phyloP scores from a whole-genome alignment of 177 flowering plant species.

The Telopea speciosissima region DNA sequence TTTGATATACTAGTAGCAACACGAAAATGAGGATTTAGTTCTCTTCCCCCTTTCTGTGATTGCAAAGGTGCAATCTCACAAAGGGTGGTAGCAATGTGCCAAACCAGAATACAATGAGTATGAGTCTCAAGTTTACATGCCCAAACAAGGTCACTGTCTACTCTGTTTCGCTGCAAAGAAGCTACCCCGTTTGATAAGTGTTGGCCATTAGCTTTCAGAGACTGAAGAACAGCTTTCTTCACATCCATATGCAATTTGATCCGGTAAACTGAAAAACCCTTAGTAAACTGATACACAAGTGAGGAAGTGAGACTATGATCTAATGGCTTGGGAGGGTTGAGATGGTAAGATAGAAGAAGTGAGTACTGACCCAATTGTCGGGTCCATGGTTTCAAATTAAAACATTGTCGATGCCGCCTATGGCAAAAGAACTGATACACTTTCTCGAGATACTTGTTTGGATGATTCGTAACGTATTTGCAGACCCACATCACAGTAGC shows the following conservation, averaged over 20 bases:
- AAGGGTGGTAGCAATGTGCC: slow-evolving; percentile 10
- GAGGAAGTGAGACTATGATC: background rate
- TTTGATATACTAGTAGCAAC: slow-evolving; percentile 12
- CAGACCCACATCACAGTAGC: background rate
- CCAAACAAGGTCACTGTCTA: background rate
- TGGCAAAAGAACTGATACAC: no score
- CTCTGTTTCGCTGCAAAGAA: slow-evolving; percentile 7
- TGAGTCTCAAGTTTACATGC: background rate
- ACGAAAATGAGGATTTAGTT: background rate
- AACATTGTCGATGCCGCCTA: no score
- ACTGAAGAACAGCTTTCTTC: background rate
- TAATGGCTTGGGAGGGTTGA: background rate
- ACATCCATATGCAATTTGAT: background rate
- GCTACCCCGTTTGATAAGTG: slow-evolving; percentile 5
- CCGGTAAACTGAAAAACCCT: background rate
- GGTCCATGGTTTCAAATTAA: background rate
- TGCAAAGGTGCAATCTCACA: slow-evolving; percentile 2
- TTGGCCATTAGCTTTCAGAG: background rate
- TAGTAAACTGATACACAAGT: background rate
- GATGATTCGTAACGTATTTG: slow-evolving; percentile 4
- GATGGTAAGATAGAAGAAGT: background rate
- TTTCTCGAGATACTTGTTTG: no score
- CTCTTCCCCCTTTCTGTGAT: background rate
- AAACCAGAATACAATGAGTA: slow-evolving; percentile 6
- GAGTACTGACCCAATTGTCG: slow-evolving; percentile 9